phyloP scores from a whole-genome alignment of 208 protist genomes.

The Trypanosoma platydactyli region DNA sequence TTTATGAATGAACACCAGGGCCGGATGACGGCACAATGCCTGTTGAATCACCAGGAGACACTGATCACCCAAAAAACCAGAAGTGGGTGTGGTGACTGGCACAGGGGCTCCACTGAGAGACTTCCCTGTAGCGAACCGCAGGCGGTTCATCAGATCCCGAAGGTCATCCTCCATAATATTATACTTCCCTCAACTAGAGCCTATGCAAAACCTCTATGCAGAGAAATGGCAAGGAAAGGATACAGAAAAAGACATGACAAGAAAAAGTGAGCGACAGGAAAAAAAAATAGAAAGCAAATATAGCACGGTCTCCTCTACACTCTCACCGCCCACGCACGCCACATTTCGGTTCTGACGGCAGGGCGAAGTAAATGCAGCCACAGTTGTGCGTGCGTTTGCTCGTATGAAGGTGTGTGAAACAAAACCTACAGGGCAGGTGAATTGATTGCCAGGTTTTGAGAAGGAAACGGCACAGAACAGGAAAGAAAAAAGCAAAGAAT shows the following conservation, averaged over 20 bases:
- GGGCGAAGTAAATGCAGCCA: too few species aligned
- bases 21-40: constrained; percentile 65
- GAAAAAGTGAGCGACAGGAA: neutral
- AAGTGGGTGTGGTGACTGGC: constrained; percentile 8
- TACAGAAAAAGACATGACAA: constrained; percentile 6
- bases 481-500: too few species aligned
- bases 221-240: constrained; percentile 16
- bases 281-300: constrained; percentile 10
- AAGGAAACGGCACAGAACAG: too few species aligned
- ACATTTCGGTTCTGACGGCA: too few species aligned
- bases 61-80: constrained; percentile 40
- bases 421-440: too few species aligned
- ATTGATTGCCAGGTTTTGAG: too few species aligned
- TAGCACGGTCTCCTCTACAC: too few species aligned
- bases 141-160: constrained; percentile 59
- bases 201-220: too few species aligned
- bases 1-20: constrained; percentile 23
- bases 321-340: too few species aligned
- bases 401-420: too few species aligned
- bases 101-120: constrained; percentile 14
- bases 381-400: too few species aligned
- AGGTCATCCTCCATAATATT: constrained; percentile 57
- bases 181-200: constrained; percentile 18
- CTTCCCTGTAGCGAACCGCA: constrained; percentile 73
- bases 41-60: constrained; percentile 66